phyloP scores from a whole-genome alignment of 2,329 filamentous ascomycete species.

The Hawksworthiomyces lignivorus region DNA sequence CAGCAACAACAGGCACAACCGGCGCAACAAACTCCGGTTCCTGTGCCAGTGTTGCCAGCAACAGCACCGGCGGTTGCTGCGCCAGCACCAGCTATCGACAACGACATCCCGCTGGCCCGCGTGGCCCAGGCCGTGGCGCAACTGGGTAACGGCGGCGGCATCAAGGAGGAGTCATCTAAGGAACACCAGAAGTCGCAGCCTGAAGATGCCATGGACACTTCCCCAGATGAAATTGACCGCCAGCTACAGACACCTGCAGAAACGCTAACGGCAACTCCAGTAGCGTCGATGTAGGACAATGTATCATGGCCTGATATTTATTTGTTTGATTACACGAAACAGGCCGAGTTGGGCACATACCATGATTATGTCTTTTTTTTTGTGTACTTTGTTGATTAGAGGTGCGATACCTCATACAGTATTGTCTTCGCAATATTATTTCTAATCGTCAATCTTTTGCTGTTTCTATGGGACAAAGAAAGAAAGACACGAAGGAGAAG shows the following conservation, averaged over 20 bases:
- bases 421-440: neutral
- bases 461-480: no score
- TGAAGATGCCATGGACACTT: slow-evolving; percentile 12
- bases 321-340: no score
- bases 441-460: neutral
- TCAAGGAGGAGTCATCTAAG: neutral
- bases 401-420: neutral
- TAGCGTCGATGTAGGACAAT: neutral
- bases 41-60: neutral
- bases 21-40: slow-evolving; percentile 1
- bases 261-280: neutral
- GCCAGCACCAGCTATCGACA: neutral
- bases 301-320: no score
- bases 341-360: no score
- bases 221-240: neutral
- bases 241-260: slow-evolving; percentile 2
- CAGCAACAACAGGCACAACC: slow-evolving; percentile 1
- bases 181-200: no score
- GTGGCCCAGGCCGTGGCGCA: slow-evolving; percentile 40
- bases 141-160: slow-evolving; percentile 12
- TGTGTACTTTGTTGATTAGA: neutral
- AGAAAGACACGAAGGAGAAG: no score
- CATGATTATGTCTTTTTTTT: neutral
- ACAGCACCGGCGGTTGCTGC: neutral
- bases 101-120: slow-evolving; percentile 32